Conservation (phyloP, 306 rosid species). For the Quillaja saponaria region DNA sequence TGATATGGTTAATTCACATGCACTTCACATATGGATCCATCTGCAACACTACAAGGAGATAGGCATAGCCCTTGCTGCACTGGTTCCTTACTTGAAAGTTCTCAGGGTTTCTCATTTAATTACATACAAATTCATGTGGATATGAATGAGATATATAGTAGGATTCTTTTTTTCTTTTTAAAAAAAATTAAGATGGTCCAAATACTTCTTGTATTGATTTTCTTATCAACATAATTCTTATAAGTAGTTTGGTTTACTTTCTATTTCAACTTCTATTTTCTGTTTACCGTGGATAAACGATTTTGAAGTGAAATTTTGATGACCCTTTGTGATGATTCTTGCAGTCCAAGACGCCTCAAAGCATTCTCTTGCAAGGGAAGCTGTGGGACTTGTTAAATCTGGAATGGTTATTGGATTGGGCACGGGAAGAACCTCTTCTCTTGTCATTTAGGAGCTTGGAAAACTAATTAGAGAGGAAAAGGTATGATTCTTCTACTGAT, state of each 20-base stretch:
- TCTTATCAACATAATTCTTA: not conserved
- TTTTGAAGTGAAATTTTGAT: not conserved
- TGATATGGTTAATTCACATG: no score
- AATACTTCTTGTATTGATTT: not conserved
- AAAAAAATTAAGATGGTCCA: no score
- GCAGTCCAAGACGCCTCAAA: slow-evolving; percentile 27
- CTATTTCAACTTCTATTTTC: not conserved
- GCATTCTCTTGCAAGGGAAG: slow-evolving; percentile 23
- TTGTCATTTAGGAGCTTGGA: slow-evolving; percentile 27
- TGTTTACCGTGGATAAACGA: not conserved
- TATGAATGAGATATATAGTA: no score
- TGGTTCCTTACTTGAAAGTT: no score
- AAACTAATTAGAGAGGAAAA: slow-evolving; percentile 25
- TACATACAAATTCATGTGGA: no score
- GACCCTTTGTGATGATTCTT: not conserved
- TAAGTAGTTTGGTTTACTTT: not conserved
- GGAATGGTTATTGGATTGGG: slow-evolving; percentile 32
- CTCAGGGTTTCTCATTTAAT: no score
- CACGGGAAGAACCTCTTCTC: slow-evolving; percentile 18
- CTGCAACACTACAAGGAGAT: no score
- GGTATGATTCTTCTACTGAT: slow-evolving; percentile 19
- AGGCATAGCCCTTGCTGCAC: no score
- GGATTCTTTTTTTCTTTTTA: no score
- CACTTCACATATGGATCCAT: no score
- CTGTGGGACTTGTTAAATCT: slow-evolving; percentile 28